Evolutionary conservation across 2,329 filamentous ascomycete species (phyloP).

Genomic region (Phaeosphaeria sp.): DNA sequence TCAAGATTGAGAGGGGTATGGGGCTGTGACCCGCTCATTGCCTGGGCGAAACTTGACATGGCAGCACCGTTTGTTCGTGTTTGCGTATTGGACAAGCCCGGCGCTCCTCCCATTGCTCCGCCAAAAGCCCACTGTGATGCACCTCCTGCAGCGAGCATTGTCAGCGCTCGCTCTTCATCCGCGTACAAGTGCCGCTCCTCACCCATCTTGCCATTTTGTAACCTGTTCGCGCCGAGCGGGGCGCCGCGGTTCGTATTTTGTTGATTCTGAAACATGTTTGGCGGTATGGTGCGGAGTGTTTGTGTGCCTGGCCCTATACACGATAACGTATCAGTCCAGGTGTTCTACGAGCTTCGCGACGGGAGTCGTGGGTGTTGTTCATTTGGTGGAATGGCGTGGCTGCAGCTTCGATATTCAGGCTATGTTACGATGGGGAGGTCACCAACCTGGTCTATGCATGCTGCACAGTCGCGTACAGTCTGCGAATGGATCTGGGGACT

Average conservation of each 20-base stretch:
- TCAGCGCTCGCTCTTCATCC: constrained; percentile 23
- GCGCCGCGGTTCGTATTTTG: constrained; percentile 58
- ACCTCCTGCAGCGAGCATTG: constrained; percentile 49
- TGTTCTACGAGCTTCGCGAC: not conserved
- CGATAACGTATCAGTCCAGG: constrained; percentile 12
- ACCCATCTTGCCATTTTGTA: constrained; percentile 65
- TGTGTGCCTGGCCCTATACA: constrained; percentile 58
- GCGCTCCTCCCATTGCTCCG: constrained; percentile 60
- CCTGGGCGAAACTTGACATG: constrained; percentile 64
- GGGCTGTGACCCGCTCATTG: constrained; percentile 61
- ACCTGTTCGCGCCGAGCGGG: constrained; percentile 55
- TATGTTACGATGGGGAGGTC: constrained; percentile 22
- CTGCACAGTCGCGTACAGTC: constrained; percentile 17
- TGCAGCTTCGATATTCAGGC: constrained; percentile 21
- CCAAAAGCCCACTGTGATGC: constrained; percentile 66
- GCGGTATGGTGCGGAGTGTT: constrained; percentile 60
- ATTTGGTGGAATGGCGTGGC: constrained; percentile 7
- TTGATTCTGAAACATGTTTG: constrained; percentile 58
- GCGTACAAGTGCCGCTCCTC: constrained; percentile 18
- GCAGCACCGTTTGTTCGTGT: constrained; percentile 57
- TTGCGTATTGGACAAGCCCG: constrained; percentile 58
- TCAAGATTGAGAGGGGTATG: constrained; percentile 63
- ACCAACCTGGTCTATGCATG: constrained; percentile 60
- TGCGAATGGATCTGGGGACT: not conserved
- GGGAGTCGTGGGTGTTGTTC: not conserved